Conservation (phyloP, 768 basidiomycete genomes). For the Tephrocybe sp. region DNA sequence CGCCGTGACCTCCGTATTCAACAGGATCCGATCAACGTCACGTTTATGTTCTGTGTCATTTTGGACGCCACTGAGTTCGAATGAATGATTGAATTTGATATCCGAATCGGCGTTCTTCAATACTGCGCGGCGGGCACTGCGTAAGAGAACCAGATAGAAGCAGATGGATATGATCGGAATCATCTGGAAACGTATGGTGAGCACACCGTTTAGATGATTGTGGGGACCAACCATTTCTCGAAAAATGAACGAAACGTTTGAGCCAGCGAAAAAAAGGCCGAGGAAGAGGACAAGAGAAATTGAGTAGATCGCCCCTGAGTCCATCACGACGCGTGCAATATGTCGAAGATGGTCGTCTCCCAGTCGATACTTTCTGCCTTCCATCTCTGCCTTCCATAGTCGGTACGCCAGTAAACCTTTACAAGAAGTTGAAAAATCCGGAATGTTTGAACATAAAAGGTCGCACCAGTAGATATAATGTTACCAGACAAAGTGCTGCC, state of each 20-base stretch:
- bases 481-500: neutral
- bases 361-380: neutral
- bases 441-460: neutral
- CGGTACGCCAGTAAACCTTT: neutral
- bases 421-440: neutral
- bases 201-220: neutral
- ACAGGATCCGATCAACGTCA: too few species aligned
- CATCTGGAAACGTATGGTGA: neutral
- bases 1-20: too few species aligned
- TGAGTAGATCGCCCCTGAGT: neutral
- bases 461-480: neutral
- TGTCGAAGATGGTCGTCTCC: neutral
- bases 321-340: neutral
- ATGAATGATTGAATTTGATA: too few species aligned
- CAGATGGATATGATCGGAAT: slow-evolving; percentile 1
- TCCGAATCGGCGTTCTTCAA: too few species aligned
- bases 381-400: neutral
- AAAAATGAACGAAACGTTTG: neutral
- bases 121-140: neutral
- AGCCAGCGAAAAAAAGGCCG: neutral
- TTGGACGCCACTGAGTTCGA: too few species aligned
- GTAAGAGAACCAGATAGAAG: slow-evolving; percentile 2
- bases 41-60: too few species aligned
- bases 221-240: neutral
- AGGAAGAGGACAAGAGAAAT: neutral